Evolutionary conservation across 805 yeast genomes (phyloP).

Genomic region (Candida silvatica): DNA sequence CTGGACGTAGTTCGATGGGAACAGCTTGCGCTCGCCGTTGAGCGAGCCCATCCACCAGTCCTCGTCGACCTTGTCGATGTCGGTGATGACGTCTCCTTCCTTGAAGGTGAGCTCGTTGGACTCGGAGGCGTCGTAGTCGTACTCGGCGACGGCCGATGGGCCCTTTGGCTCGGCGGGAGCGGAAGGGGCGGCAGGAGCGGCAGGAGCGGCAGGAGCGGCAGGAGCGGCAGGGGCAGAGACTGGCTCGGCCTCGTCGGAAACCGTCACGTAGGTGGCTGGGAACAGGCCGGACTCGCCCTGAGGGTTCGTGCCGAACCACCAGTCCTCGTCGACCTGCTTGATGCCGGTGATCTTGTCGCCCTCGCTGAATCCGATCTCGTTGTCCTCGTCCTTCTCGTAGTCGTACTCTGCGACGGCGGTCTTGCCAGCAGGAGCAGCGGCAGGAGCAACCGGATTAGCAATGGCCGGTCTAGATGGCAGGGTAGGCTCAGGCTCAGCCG

Average conservation of each 20-base stretch:
- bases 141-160: conserved; percentile 55
- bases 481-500: conserved; percentile 8
- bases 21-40: conserved; percentile 71
- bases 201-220: conserved; percentile 9
- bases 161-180: conserved; percentile 14
- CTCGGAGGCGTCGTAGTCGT: conserved; percentile 83
- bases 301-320: conserved; percentile 43
- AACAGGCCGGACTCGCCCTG: conserved; percentile 43
- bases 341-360: conserved; percentile 62
- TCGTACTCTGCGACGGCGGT: conserved; percentile 79
- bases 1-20: conserved; percentile 85
- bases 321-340: conserved; percentile 64
- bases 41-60: conserved; percentile 96
- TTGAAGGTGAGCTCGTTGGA: conserved; percentile 82
- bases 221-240: conserved; percentile 13
- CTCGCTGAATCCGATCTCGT: conserved; percentile 59
- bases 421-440: conserved; percentile 8
- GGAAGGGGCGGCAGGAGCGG: conserved; percentile 14
- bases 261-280: conserved; percentile 45
- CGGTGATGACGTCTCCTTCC: conserved; percentile 75
- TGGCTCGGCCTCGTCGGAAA: conserved; percentile 21
- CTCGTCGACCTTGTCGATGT: conserved; percentile 83
- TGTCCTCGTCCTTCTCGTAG: conserved; percentile 66
- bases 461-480: conserved; percentile 8
- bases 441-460: conserved; percentile 8